A percentile compares a stretch with the other conserved stretches of the same genome.
These are phyloP conservation scores for Lizanozyma gosingica DNA, from an alignment of 1,139 yeast species.

Conservation along the genomic window DNA sequence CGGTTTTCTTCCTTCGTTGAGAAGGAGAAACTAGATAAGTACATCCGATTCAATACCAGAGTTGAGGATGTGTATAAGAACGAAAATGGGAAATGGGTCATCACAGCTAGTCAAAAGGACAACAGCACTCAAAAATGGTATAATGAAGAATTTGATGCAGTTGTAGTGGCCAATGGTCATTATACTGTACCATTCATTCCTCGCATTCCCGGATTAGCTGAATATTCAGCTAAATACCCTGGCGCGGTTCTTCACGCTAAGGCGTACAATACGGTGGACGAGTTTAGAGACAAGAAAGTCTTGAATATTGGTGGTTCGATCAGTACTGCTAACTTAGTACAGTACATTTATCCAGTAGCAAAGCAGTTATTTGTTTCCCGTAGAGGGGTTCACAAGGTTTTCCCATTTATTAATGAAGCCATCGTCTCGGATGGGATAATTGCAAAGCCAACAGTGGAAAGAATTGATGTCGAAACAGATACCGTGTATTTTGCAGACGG, in stretches of 20 bases:
- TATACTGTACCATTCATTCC: constrained; percentile 44
- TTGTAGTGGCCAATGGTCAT: constrained; percentile 47
- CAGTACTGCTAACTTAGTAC: constrained; percentile 43
- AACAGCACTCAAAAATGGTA: constrained; percentile 26
- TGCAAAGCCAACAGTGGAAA: constrained; percentile 21
- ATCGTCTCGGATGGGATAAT: constrained; percentile 26
- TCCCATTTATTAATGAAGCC: constrained; percentile 26
- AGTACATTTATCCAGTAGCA: constrained; percentile 37
- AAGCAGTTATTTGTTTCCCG: constrained; percentile 29
- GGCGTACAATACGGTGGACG: constrained; percentile 21
- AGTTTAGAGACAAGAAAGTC: constrained; percentile 29
- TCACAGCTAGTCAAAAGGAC: constrained; percentile 19
- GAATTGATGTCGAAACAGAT: constrained; percentile 17
- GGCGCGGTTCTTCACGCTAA: constrained; percentile 26
- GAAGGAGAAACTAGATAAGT: constrained; percentile 16
- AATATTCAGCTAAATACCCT: constrained; percentile 27
- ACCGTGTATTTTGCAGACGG: constrained; percentile 23
- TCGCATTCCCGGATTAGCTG: constrained; percentile 27
- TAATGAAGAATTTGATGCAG: constrained; percentile 36
- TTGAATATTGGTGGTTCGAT: constrained; percentile 44
- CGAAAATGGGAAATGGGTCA: constrained; percentile 24
- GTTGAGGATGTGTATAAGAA: constrained; percentile 29
- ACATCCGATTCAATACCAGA: constrained; percentile 28
- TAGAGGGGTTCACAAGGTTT: constrained; percentile 20
- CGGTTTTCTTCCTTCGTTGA: constrained; percentile 18